Evolutionary conservation across 345 rosid genomes (phyloP).

Genomic region (Citrus sp.): DNA sequence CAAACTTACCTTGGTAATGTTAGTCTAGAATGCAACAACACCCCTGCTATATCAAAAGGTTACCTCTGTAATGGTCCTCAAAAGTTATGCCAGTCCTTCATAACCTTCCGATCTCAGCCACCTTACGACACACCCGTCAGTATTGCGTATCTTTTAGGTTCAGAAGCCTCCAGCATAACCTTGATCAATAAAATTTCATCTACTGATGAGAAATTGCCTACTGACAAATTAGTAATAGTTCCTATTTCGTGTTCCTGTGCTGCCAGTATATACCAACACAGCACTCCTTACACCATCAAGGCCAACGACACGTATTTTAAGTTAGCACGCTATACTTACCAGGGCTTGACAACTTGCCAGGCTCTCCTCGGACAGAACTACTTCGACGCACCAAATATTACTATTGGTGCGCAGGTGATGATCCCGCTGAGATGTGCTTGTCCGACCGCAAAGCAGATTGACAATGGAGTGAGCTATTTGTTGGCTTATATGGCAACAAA

Average conservation of each 20-base stretch:
- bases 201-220: background rate
- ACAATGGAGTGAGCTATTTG: background rate
- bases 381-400: background rate
- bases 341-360: conserved; percentile 27
- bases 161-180: conserved; percentile 22
- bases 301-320: background rate
- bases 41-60: conserved; percentile 13
- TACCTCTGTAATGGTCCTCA: conserved; percentile 26
- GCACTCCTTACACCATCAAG: background rate
- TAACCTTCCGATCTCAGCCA: conserved; percentile 14
- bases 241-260: conserved; percentile 32
- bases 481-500: too few species aligned
- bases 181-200: conserved; percentile 20
- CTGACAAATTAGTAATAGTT: conserved; percentile 10
- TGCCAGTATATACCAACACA: conserved; percentile 15
- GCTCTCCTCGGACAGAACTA: conserved; percentile 14
- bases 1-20: background rate
- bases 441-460: conserved; percentile 22
- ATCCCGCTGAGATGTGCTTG: conserved; percentile 30
- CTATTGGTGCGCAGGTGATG: background rate
- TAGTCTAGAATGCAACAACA: background rate
- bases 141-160: conserved; percentile 27
- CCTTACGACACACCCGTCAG: conserved; percentile 14
- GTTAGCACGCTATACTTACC: conserved; percentile 18
- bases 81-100: conserved; percentile 25